phyloP scores from a whole-genome alignment of 1,284 basidiomycete species.

The Volvariella volvacea region DNA sequence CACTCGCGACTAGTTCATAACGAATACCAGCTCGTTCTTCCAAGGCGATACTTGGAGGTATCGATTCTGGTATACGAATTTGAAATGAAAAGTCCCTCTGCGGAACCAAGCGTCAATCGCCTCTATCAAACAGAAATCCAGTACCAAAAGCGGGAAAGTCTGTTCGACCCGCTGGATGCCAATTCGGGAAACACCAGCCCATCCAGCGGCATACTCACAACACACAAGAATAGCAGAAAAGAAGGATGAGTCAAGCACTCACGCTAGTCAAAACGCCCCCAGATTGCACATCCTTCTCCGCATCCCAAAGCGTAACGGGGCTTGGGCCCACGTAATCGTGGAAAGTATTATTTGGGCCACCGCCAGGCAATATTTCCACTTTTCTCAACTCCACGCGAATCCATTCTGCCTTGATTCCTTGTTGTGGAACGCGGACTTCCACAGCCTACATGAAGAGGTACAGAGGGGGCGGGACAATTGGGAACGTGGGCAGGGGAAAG shows the following conservation, averaged over 20 bases:
- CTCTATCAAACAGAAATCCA: too few species aligned
- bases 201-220: too few species aligned
- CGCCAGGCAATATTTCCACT: conserved; percentile 74
- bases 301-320: conserved; percentile 64
- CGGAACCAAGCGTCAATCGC: conserved; percentile 2
- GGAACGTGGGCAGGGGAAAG: conserved; percentile 5
- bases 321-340: conserved; percentile 68
- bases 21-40: conserved; percentile 71
- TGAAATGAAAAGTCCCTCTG: conserved; percentile 73
- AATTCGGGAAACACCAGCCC: too few species aligned
- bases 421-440: conserved; percentile 66
- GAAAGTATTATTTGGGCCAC: conserved; percentile 61
- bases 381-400: conserved; percentile 83
- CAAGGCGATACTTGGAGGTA: conserved; percentile 75
- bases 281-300: conserved; percentile 58
- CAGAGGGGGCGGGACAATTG: conserved; percentile 2
- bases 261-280: conserved; percentile 20
- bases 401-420: conserved; percentile 86
- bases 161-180: too few species aligned
- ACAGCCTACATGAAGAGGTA: conserved; percentile 48
- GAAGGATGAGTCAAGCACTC: neutral
- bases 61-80: conserved; percentile 79
- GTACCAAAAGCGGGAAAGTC: too few species aligned
- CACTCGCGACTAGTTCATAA: conserved; percentile 80
- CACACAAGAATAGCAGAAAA: conserved; percentile 1